Percentiles rank a stretch among this genome's conserved stretches.
Conservation (phyloP, 768 basidiomycete species). For the Rhizopogon vesiculosus region DNA sequence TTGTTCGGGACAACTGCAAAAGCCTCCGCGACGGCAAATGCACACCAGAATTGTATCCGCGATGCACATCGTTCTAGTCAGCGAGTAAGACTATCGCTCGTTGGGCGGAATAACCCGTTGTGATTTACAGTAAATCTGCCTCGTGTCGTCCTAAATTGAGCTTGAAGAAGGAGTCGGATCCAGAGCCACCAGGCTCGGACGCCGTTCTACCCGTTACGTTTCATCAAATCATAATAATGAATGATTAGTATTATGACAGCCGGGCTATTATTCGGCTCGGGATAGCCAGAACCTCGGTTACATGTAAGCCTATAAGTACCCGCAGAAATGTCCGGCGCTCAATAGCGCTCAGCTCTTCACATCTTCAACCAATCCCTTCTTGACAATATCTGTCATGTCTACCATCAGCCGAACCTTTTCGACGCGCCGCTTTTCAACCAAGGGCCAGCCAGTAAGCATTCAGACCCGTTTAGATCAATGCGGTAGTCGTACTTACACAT, state of each 20-base stretch:
- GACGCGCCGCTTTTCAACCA: slow-evolving; percentile 25
- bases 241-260: too few species aligned
- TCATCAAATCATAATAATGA: too few species aligned
- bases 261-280: slow-evolving; percentile 15
- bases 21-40: background rate
- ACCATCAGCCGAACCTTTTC: slow-evolving; percentile 24
- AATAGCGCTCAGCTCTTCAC: background rate
- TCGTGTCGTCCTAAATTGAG: too few species aligned
- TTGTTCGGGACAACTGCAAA: background rate
- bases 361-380: slow-evolving; percentile 1
- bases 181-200: too few species aligned
- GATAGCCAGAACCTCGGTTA: slow-evolving; percentile 7
- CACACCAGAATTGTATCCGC: too few species aligned
- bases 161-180: too few species aligned
- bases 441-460: slow-evolving; percentile 19
- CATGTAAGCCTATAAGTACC: slow-evolving; percentile 22
- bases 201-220: too few species aligned
- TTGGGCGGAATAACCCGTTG: too few species aligned
- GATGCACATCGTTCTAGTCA: too few species aligned
- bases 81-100: too few species aligned
- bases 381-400: slow-evolving; percentile 15
- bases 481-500: background rate
- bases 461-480: background rate
- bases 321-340: background rate
- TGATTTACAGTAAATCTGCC: too few species aligned